A percentile compares a stretch with the other conserved stretches of the same genome.
Evolutionary conservation across 257 asterid species (phyloP).

Genomic region (Oldenlandia corymbosa): DNA sequence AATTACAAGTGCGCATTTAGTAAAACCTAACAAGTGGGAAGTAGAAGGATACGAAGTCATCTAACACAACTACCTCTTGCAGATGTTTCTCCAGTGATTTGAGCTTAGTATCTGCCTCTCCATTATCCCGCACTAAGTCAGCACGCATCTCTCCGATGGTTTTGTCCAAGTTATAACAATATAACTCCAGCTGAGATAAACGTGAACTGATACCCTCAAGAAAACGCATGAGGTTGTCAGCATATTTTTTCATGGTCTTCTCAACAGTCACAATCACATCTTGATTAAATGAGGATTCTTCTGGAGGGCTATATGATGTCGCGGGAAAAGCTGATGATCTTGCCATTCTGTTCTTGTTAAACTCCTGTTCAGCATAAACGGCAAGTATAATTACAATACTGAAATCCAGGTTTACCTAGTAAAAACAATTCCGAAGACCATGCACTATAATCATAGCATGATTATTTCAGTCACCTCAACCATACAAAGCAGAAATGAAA

Average conservation of each 20-base stretch:
- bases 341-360: constrained; percentile 68
- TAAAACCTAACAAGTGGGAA: not conserved
- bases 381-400: constrained; percentile 2
- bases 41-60: not conserved
- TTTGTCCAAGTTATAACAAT: constrained; percentile 89
- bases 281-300: constrained; percentile 67
- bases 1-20: not conserved
- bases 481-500: not conserved
- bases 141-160: constrained; percentile 89
- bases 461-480: not conserved
- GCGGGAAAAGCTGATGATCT: constrained; percentile 61
- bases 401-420: not conserved
- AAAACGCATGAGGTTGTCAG: constrained; percentile 87
- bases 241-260: constrained; percentile 68
- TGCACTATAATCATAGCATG: not conserved
- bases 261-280: constrained; percentile 62
- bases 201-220: constrained; percentile 96
- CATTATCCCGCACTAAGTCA: constrained; percentile 67
- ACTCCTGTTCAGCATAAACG: constrained; percentile 50
- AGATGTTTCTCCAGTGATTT: constrained; percentile 78
- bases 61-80: constrained; percentile 55
- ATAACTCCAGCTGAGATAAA: constrained; percentile 77
- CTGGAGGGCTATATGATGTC: constrained; percentile 61
- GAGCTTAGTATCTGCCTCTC: constrained; percentile 72
- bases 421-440: not conserved